These are phyloP conservation scores for Monosiga brevicollis DNA, from an alignment of 78 protist species.

Conservation along the genomic window DNA sequence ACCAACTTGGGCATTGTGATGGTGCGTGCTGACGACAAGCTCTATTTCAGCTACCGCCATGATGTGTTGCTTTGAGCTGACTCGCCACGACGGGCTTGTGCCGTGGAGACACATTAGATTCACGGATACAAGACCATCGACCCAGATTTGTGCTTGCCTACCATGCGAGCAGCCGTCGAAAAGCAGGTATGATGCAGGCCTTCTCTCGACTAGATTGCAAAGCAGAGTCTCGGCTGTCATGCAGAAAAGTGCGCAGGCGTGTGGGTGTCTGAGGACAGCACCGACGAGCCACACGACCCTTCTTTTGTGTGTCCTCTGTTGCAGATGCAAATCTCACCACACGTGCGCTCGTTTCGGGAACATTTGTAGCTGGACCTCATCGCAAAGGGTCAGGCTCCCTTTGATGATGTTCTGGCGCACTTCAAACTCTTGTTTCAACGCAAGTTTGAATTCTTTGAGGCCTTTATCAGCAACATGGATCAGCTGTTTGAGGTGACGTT, in stretches of 20 bases:
- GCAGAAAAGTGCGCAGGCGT: too few species aligned
- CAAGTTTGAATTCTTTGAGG: slow-evolving; percentile 59
- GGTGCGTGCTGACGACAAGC: too few species aligned
- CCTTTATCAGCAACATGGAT: background rate
- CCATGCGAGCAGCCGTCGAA: slow-evolving; percentile 33
- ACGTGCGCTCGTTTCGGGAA: background rate
- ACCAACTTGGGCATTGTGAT: slow-evolving; percentile 39
- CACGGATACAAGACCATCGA: slow-evolving; percentile 33
- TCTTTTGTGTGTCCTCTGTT: background rate
- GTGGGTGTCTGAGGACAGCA: too few species aligned
- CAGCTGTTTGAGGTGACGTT: background rate
- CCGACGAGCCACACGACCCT: too few species aligned
- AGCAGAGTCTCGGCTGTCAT: too few species aligned
- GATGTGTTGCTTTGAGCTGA: too few species aligned
- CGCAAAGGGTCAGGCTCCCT: slow-evolving; percentile 37
- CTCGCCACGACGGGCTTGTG: too few species aligned
- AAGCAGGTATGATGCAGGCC: background rate
- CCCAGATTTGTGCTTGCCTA: slow-evolving; percentile 24
- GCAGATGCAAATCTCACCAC: background rate
- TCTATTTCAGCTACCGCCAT: too few species aligned
- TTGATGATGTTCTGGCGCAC: slow-evolving; percentile 48
- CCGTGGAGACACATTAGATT: too few species aligned
- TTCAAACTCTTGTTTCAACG: slow-evolving; percentile 74
- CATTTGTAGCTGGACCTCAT: slow-evolving; percentile 2
- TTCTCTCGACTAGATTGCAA: too few species aligned